Evolutionary conservation across 164 flowering plant species (phyloP), one percentile per base, ranked within the genome.

Genomic region (Santalum album): DNA sequence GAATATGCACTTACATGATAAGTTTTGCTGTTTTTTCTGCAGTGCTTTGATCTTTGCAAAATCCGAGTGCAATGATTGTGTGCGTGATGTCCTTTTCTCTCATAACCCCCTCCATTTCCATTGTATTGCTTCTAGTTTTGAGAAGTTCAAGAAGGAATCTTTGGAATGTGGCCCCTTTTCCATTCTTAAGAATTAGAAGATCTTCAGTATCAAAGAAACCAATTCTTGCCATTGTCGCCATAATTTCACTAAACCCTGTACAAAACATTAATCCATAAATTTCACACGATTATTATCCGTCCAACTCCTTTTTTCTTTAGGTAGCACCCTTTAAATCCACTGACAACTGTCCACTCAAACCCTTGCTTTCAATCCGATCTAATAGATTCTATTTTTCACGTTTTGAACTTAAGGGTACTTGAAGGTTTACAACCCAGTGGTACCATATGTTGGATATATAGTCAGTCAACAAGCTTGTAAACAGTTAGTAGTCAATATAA

Each of bases 201-300:
- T 65, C 56, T 58, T 82, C 83, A 14, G 69, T 40, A 43, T 72
- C 64, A 55, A 94, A 82, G 39, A 87, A 65, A 38, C 97, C 97
- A 57, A 83, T 72, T 65, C 73, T 90, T 36, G 86, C 79, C 12
- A 90, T 73, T 35, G 82, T 70, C 27, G 78, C 95, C 97, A 94
- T 94, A 60, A 84, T 84, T 54, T 79, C 73, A 11, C 92, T 59
- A 65, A 85, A 94, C 26, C 99, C 99, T 92, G 56, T 53, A 72
- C 46, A 59, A 17, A 32, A 48, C 40, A 61, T 49, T 19, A 22
- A 12, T 25, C 0, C 12, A 34, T 60, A 23, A 61, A 47, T 53
- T 49, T 21, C 42, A 39, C 5, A 49, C 7, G 39, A 39, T 12
- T 52, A n/a, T 4, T 45, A n/a, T 1, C 40, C 38, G 6, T 45